These are phyloP conservation scores for Lycium ferocissimum DNA, from an alignment of 257 asterid species.

Conservation along the genomic window DNA sequence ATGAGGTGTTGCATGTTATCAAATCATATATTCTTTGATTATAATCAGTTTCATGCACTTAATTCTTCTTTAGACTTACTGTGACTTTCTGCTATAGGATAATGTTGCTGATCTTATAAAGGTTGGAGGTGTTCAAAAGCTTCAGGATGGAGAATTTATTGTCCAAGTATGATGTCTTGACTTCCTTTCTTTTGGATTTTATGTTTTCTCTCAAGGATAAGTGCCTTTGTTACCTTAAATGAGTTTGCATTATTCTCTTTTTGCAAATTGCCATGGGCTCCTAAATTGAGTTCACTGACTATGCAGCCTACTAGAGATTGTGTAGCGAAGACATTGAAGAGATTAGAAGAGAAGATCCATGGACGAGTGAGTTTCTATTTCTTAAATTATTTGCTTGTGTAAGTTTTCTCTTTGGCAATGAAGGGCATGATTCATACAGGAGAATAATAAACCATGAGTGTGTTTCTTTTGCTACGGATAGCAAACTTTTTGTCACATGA, in stretches of 20 bases:
- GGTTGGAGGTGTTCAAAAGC: constrained; percentile 96
- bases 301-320: constrained; percentile 99
- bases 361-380: constrained; percentile 78
- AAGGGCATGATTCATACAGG: background rate
- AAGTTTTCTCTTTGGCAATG: background rate
- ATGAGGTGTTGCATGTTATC: constrained; percentile 62
- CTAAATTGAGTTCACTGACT: constrained; percentile 7
- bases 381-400: constrained; percentile 23
- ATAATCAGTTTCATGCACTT: constrained; percentile 22
- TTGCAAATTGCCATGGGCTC: background rate
- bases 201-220: background rate
- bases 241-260: constrained; percentile 9
- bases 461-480: background rate
- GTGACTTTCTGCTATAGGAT: constrained; percentile 59
- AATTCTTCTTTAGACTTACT: constrained; percentile 25
- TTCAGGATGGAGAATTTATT: constrained; percentile 97
- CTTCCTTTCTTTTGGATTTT: background rate
- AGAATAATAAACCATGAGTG: background rate
- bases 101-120: constrained; percentile 90
- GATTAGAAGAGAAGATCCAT: constrained; percentile 95
- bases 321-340: constrained; percentile 95
- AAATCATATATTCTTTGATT: constrained; percentile 18
- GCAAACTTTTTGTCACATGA: background rate
- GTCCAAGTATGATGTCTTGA: constrained; percentile 65
- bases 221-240: background rate